Base-by-base conservation (phyloP, 345 rosid genomes). In the Arabidopsis arenosa region DNA sequence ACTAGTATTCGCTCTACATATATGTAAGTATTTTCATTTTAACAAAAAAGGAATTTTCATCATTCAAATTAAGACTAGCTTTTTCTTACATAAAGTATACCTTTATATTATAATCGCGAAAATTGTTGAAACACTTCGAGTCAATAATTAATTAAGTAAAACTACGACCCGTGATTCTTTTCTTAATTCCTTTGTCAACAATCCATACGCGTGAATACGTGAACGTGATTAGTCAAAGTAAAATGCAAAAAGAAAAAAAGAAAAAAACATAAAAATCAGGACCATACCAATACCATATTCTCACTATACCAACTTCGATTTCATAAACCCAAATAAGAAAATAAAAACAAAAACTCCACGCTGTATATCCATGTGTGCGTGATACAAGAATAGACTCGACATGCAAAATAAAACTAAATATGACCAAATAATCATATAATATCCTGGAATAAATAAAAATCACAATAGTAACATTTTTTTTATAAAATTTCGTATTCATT, bases 361-460 rank as follows among this genome's bases (percentile, higher is more conserved):
- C 81, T 78, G 78, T 78, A 66, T 78, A 73, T 78, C 78, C 77
- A 72, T 78, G 77, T 78, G 77, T 72, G 70, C 68, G 40, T 43
- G 61, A 40, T 58, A 66, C 60, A 73, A 53, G 77, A 78, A 78
- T 71, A 70, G 73, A 66, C 63, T 70, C 56, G 72, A 40, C 75
- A 40, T 53, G 10, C 28, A 39, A 65, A 32, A 14, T 58, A 43
- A 33, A 52, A 74, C 47, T 4, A 18, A 14, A 41, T 3, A 7
- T 39, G 4, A 63, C 59, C 2, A 53, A n/a, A 55, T 12, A 7
- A 74, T 74, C 39, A 35, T 12, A 65, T 43, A 73, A 52, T 41
- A 63, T 64, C 36, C 63, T 40, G 40, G 2, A 40, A 40, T 23
- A 17, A 11, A 6, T 5, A 68, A 68, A 43, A 35, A 44, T 23